Evolutionary conservation across 1,284 basidiomycete species (phyloP).

Genomic region (Ustilago shanxiensis): DNA sequence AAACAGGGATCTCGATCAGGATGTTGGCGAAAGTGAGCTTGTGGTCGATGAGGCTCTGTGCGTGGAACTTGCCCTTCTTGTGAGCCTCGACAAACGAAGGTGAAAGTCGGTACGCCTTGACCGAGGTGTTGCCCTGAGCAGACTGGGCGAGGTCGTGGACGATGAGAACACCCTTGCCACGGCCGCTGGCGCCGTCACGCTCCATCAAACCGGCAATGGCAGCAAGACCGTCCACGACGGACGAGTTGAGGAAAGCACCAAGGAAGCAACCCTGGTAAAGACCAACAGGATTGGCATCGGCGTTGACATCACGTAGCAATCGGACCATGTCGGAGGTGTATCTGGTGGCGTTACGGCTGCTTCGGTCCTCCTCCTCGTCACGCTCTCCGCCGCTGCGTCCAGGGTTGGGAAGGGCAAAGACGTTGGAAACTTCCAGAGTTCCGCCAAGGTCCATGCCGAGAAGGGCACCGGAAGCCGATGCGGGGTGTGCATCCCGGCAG

Average conservation of each 20-base stretch:
- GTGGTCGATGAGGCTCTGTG: slow-evolving; percentile 83
- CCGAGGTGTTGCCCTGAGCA: slow-evolving; percentile 85
- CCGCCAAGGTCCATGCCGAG: slow-evolving; percentile 68
- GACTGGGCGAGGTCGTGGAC: slow-evolving; percentile 69
- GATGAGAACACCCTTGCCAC: slow-evolving; percentile 66
- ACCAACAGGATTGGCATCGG: slow-evolving; percentile 93
- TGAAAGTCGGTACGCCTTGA: slow-evolving; percentile 91
- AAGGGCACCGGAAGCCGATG: slow-evolving; percentile 63
- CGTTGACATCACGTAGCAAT: slow-evolving; percentile 89
- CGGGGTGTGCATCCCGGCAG: slow-evolving; percentile 67
- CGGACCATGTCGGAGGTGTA: slow-evolving; percentile 89
- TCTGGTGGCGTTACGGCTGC: slow-evolving; percentile 65
- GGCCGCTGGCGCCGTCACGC: slow-evolving; percentile 65
- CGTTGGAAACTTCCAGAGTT: slow-evolving; percentile 67
- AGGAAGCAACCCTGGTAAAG: slow-evolving; percentile 97
- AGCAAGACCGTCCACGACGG: slow-evolving; percentile 82
- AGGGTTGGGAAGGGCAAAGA: slow-evolving; percentile 63
- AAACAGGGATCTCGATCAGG: slow-evolving; percentile 88
- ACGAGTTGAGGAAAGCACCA: slow-evolving; percentile 74
- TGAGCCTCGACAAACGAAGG: slow-evolving; percentile 86
- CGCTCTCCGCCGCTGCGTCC: slow-evolving; percentile 53
- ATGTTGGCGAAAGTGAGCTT: slow-evolving; percentile 90
- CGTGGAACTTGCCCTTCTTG: slow-evolving; percentile 87
- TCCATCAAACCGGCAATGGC: slow-evolving; percentile 66
- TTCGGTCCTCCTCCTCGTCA: slow-evolving; percentile 64